Evolutionary conservation across 768 basidiomycete genomes (phyloP).

Genomic region (Lactarius trivialis): DNA sequence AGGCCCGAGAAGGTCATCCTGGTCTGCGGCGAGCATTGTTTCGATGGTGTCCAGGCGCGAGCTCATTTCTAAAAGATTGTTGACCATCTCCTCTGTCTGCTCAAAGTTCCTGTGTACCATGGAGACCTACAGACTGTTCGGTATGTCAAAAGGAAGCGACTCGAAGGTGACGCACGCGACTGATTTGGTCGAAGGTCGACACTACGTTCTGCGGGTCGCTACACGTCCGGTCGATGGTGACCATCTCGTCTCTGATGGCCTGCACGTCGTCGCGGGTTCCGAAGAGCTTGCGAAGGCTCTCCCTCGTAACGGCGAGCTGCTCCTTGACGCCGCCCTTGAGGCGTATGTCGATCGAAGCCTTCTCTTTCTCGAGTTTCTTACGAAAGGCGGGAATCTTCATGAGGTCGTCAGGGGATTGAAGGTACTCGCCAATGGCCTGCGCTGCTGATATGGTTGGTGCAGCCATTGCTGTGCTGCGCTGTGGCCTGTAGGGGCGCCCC

Average conservation of each 20-base stretch:
- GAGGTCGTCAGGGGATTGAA: slow-evolving; percentile 92
- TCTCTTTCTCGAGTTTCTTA: slow-evolving; percentile 95
- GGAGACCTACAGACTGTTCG: slow-evolving; percentile 58
- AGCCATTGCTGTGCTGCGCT: slow-evolving; percentile 34
- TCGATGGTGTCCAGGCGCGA: slow-evolving; percentile 74
- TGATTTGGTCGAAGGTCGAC: slow-evolving; percentile 92
- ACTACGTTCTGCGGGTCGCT: slow-evolving; percentile 70
- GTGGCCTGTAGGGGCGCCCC: not conserved
- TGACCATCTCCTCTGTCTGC: slow-evolving; percentile 92
- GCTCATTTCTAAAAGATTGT: slow-evolving; percentile 89
- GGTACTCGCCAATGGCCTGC: slow-evolving; percentile 81
- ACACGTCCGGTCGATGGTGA: slow-evolving; percentile 66
- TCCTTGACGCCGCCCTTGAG: slow-evolving; percentile 89
- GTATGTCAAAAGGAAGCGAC: not conserved
- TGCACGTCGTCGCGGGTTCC: slow-evolving; percentile 73
- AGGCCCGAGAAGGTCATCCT: slow-evolving; percentile 73
- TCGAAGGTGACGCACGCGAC: slow-evolving; percentile 53
- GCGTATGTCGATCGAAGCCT: slow-evolving; percentile 85
- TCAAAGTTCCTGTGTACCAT: slow-evolving; percentile 93
- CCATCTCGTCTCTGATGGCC: slow-evolving; percentile 81
- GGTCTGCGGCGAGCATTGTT: slow-evolving; percentile 68
- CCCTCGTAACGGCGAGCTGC: slow-evolving; percentile 84
- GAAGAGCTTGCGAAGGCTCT: slow-evolving; percentile 78
- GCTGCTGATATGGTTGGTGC: slow-evolving; percentile 65
- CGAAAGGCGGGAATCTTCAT: slow-evolving; percentile 81